Evolutionary conservation across 139 green algal genomes (phyloP).

Genomic region (Coelastrella sp.): DNA sequence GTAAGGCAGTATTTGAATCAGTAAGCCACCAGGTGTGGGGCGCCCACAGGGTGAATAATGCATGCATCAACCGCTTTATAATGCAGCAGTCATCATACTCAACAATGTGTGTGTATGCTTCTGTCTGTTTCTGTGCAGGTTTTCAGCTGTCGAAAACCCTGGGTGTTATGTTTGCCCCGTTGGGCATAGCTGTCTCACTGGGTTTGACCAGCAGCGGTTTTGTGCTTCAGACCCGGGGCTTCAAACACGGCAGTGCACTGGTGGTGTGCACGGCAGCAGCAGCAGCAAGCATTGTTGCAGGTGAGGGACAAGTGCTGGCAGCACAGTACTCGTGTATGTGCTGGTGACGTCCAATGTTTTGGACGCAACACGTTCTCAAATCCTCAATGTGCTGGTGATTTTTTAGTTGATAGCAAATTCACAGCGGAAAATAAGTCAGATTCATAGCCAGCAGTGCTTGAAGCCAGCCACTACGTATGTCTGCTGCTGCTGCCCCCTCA

Average conservation of each 20-base stretch:
- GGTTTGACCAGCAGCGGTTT: slow-evolving; percentile 79
- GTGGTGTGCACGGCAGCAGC: slow-evolving; percentile 88
- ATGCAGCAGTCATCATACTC: too few relatives aligned
- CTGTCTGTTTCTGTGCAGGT: slow-evolving; percentile 14
- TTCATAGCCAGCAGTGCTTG: not conserved
- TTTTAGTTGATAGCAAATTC: not conserved
- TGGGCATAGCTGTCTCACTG: slow-evolving; percentile 73
- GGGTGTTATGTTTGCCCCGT: slow-evolving; percentile 60
- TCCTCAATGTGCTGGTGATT: not conserved
- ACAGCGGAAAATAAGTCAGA: not conserved
- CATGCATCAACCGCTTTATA: not conserved
- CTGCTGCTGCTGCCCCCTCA: not conserved
- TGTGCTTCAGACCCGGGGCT: slow-evolving; percentile 82
- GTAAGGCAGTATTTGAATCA: too few relatives aligned
- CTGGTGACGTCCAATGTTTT: too few relatives aligned
- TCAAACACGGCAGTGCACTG: slow-evolving; percentile 87
- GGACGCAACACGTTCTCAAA: not conserved
- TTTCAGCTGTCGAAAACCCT: slow-evolving; percentile 69
- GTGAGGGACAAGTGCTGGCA: slow-evolving; percentile 19
- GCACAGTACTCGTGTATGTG: not conserved
- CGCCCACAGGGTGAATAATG: not conserved
- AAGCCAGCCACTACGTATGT: not conserved
- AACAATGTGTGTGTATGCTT: too few relatives aligned
- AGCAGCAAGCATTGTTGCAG: slow-evolving; percentile 79
- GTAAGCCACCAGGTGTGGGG: too few relatives aligned